Conservation (phyloP, 2,329 filamentous ascomycete genomes). For the Lasiodiplodia theobromae region DNA sequence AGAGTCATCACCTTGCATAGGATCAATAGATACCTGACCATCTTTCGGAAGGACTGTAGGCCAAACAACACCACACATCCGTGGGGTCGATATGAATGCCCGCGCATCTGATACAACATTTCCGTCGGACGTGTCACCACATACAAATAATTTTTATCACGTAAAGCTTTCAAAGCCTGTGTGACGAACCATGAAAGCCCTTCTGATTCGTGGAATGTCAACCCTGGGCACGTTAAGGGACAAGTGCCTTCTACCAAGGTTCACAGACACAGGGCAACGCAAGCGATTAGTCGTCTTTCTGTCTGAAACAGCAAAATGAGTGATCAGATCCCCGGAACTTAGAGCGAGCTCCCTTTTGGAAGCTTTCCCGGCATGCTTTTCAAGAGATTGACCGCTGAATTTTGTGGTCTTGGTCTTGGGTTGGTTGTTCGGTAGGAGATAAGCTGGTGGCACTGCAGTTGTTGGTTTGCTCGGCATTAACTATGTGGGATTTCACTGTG, state of each 20-base stretch:
- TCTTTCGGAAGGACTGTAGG: background rate
- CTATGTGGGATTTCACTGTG: background rate
- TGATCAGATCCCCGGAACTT: background rate
- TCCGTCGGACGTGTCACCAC: background rate
- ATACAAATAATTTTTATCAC: background rate
- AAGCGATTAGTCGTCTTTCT: background rate
- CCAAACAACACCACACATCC: background rate
- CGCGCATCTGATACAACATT: background rate
- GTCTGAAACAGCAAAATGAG: background rate
- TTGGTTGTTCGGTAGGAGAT: background rate
- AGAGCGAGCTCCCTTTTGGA: background rate
- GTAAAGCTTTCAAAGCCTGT: background rate
- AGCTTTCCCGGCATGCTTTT: background rate
- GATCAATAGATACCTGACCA: no score
- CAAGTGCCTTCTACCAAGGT: background rate
- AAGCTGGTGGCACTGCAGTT: background rate
- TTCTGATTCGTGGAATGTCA: background rate
- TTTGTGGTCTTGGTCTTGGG: background rate
- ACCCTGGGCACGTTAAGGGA: background rate
- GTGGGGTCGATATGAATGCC: background rate
- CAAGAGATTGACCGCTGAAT: no score
- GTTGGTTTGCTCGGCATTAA: background rate
- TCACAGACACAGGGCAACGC: background rate
- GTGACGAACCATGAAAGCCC: background rate
- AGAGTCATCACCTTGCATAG: no score